These are phyloP conservation scores for Giardia duodenalis DNA, from an alignment of 208 protist species.

Conservation along the genomic window DNA sequence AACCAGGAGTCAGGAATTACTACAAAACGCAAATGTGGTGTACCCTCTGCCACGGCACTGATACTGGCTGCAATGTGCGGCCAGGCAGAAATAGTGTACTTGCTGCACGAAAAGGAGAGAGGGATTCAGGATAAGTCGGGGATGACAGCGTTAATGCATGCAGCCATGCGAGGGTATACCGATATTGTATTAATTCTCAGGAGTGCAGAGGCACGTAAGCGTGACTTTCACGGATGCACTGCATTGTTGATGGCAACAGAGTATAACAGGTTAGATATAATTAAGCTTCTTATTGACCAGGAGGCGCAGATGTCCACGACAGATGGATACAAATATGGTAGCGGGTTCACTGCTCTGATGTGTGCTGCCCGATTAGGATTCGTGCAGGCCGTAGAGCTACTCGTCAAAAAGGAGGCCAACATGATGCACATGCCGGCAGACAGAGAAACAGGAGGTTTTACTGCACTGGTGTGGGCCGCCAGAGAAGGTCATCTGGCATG, in stretches of 20 bases:
- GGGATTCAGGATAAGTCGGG: background rate
- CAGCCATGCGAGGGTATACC: background rate
- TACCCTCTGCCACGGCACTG: background rate
- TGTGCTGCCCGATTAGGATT: background rate
- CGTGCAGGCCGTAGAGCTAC: background rate
- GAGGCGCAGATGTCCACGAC: background rate
- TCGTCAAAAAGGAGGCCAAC: background rate
- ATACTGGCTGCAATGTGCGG: background rate
- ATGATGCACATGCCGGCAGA: constrained; percentile 8
- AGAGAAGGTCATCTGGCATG: background rate
- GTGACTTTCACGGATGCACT: background rate
- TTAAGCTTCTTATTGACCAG: background rate
- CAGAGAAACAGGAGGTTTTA: background rate
- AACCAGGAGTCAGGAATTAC: background rate
- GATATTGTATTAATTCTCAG: background rate
- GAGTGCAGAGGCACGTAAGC: background rate
- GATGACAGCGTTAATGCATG: background rate
- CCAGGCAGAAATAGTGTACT: background rate
- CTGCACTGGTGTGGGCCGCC: background rate
- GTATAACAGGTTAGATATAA: background rate
- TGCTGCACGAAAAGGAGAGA: background rate
- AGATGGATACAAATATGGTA: background rate
- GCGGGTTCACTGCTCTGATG: background rate
- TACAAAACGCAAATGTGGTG: background rate
- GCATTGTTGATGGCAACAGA: background rate